Base-by-base conservation (phyloP, 2,329 filamentous ascomycete genomes). In the Grosmannia serpens region DNA sequence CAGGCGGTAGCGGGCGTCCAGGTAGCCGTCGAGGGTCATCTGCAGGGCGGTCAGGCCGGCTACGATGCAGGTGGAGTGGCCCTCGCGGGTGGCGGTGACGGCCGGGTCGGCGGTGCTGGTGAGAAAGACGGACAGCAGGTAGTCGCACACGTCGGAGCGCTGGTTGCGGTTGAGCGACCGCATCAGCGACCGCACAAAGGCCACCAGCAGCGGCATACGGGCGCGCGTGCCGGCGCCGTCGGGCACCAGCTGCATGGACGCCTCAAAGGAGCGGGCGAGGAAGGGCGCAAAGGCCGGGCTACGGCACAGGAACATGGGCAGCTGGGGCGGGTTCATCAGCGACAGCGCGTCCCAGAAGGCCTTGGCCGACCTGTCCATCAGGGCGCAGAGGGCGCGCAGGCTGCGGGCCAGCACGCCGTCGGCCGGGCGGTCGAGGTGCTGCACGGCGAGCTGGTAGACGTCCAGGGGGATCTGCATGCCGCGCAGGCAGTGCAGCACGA, bases 341-440 rank as follows among this genome's bases (percentile, higher is more conserved):
- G 88, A 86, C 73, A 95, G 86, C 1, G 90, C 86, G 65, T 90
- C 87, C 92, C 92, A 96, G 65, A 96, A 94, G 51, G 88, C 87
- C 58, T 81, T 81, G 0, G 90, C 81, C 0, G 89, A 87, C 65
- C 88, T 91, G 63, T 85, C 81, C 56, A 96, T 75, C 20, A 96
- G 78, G 15, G 76, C 77, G 51, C 82, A 83, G 61, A 96, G 80
- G 1, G 86, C 84, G 58, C 84, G 82, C 52, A 95, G 77, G 20
- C 94, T 76, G 59, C 85, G 79, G 15, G 84, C 77, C 60, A 95
- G 76, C 26, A 88, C 82, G 2, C 76, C 74, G 58, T 80, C 78
- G 17, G 77, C 77, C 49, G 74, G 72, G 58, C 78, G 59, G 55
- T 85, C 67, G 20, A 68, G 55, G 58, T 86, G 83, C 17, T 77